Conservation (phyloP, 176 grass and related monocot species). For the Carex scoparia region DNA sequence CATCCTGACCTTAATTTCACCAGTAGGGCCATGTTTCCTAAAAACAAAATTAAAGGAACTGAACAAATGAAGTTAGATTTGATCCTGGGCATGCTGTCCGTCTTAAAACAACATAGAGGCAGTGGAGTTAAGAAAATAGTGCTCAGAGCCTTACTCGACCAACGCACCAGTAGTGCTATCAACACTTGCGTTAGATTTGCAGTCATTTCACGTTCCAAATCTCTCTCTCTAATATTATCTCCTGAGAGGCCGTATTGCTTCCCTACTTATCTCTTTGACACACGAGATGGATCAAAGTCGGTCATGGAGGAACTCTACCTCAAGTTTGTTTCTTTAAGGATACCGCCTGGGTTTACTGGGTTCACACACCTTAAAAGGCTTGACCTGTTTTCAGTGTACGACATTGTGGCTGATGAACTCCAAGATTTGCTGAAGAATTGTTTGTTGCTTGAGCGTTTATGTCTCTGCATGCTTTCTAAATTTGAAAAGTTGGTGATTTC, state of each 20-base stretch:
- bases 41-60: background rate
- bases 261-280: slow-evolving; percentile 11
- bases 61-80: background rate
- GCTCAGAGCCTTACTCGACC: background rate
- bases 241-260: slow-evolving; percentile 1
- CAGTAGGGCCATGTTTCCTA: background rate
- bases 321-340: slow-evolving; percentile 6
- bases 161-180: background rate
- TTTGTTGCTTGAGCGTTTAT: background rate
- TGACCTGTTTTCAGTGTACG: background rate
- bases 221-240: background rate
- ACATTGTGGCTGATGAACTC: background rate
- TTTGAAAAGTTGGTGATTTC: slow-evolving; percentile 6
- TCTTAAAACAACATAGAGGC: slow-evolving; percentile 13
- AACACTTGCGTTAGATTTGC: slow-evolving; percentile 9
- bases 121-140: slow-evolving; percentile 2
- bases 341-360: slow-evolving; percentile 3
- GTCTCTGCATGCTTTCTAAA: background rate
- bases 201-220: background rate
- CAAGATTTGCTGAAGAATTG: slow-evolving; percentile 14
- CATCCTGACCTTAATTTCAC: slow-evolving; percentile 4
- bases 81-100: background rate
- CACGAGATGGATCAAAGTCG: background rate
- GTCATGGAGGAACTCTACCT: background rate
- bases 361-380: slow-evolving; percentile 13